Conservation (phyloP, 1,284 basidiomycete genomes). For the Cutaneotrichosporon sp. region DNA sequence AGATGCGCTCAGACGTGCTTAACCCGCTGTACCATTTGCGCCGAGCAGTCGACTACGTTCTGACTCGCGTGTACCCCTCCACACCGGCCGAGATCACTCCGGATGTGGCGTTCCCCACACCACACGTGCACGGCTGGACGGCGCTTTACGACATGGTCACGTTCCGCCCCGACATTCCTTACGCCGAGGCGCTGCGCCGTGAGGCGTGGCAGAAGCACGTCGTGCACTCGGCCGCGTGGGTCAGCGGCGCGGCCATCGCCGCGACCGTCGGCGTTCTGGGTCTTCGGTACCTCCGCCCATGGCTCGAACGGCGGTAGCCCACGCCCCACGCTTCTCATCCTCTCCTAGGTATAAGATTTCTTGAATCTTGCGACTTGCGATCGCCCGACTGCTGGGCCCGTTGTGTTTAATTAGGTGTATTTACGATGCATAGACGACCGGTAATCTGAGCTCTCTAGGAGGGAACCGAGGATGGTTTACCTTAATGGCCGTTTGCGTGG, state of each 20-base stretch:
- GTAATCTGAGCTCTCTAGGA: no score
- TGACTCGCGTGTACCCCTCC: constrained; percentile 59
- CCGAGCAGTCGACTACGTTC: constrained; percentile 64
- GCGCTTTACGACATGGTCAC: constrained; percentile 96
- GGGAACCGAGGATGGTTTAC: no score
- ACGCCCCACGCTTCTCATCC: no score
- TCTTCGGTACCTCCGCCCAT: neutral
- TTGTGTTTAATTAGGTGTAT: no score
- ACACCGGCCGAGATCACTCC: constrained; percentile 50
- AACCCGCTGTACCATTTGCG: constrained; percentile 73
- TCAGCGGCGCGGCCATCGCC: neutral
- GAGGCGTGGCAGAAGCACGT: constrained; percentile 44
- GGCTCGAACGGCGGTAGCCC: neutral
- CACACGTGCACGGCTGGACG: constrained; percentile 69
- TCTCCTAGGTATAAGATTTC: no score
- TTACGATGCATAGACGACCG: no score
- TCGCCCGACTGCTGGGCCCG: no score
- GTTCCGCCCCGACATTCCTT: constrained; percentile 88
- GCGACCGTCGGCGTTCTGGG: neutral
- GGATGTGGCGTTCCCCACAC: constrained; percentile 42
- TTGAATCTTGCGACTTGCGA: no score
- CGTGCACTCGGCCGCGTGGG: constrained; percentile 12
- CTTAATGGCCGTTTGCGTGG: no score
- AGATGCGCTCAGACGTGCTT: constrained; percentile 91
- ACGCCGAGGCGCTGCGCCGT: constrained; percentile 54